Percentiles rank a stretch among this genome's conserved stretches.
Evolutionary conservation across 768 basidiomycete genomes (phyloP).

Genomic region (Nidularia sp.): DNA sequence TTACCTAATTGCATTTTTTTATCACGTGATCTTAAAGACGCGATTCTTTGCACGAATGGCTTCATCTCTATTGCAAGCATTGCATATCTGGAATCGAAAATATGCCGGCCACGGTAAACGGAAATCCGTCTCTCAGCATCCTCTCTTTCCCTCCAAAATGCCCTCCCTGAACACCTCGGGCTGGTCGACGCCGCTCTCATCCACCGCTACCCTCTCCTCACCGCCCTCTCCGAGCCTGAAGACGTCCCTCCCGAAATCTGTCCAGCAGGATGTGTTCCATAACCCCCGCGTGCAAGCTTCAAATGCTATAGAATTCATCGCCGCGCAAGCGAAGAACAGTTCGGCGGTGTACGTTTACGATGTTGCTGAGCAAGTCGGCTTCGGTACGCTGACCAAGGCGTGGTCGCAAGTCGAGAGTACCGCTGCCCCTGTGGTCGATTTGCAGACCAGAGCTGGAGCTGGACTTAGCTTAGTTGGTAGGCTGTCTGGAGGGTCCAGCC

Average conservation of each 20-base stretch:
- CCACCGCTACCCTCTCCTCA: slow-evolving; percentile 31
- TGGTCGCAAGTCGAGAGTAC: slow-evolving; percentile 44
- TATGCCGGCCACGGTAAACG: slow-evolving; percentile 5
- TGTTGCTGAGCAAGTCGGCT: slow-evolving; percentile 79
- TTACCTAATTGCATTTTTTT: too few species aligned
- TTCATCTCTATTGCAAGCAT: neutral
- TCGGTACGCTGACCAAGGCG: slow-evolving; percentile 67
- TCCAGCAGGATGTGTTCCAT: slow-evolving; percentile 26
- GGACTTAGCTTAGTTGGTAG: slow-evolving; percentile 77
- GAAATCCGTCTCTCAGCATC: neutral
- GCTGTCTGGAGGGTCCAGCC: slow-evolving; percentile 75
- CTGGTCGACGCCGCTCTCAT: slow-evolving; percentile 34
- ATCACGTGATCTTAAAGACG: slow-evolving; percentile 29
- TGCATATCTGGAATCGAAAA: slow-evolving; percentile 9
- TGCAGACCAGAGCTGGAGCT: slow-evolving; percentile 84
- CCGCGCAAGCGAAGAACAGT: slow-evolving; percentile 50
- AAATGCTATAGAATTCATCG: slow-evolving; percentile 62
- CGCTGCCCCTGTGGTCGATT: slow-evolving; percentile 53
- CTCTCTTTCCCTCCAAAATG: slow-evolving; percentile 7
- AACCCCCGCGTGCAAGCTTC: slow-evolving; percentile 53
- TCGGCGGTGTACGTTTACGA: slow-evolving; percentile 80
- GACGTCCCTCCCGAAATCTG: slow-evolving; percentile 7
- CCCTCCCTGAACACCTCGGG: slow-evolving; percentile 21
- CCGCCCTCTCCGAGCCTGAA: neutral
- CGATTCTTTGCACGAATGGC: slow-evolving; percentile 37